Evolutionary conservation across 2,329 filamentous ascomycete species (phyloP).

Genomic region (Sarocladium oryzae): DNA sequence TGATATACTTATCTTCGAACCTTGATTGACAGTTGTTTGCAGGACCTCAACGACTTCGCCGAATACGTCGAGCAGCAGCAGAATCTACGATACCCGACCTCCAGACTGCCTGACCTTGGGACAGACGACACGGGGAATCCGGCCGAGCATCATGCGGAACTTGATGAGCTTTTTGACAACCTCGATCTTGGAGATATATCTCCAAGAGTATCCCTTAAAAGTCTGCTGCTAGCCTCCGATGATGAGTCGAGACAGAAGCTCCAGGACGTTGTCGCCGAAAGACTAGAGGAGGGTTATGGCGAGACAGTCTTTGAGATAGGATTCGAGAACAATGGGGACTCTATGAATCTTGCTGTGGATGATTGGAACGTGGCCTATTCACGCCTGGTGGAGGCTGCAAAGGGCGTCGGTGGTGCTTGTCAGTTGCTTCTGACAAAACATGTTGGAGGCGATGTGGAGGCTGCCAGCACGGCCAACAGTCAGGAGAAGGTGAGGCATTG

Average conservation of each 20-base stretch:
- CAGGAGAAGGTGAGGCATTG: slow-evolving; percentile 62
- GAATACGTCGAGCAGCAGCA: slow-evolving; percentile 97
- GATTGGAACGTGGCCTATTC: slow-evolving; percentile 71
- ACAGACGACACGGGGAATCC: slow-evolving; percentile 21
- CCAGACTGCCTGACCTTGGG: slow-evolving; percentile 18
- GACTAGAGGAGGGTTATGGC: slow-evolving; percentile 76
- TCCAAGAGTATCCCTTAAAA: slow-evolving; percentile 62
- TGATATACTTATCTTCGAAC: neutral
- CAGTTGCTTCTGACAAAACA: slow-evolving; percentile 85
- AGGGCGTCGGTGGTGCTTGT: slow-evolving; percentile 62
- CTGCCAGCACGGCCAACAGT: slow-evolving; percentile 47
- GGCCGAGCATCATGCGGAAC: slow-evolving; percentile 64
- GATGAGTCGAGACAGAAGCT: slow-evolving; percentile 59
- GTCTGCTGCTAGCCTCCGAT: slow-evolving; percentile 61
- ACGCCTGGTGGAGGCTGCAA: slow-evolving; percentile 60
- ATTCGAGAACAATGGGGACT: slow-evolving; percentile 81
- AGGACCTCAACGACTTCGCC: slow-evolving; percentile 89
- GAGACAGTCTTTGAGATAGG: slow-evolving; percentile 91
- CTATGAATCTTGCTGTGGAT: slow-evolving; percentile 66
- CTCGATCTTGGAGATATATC: slow-evolving; percentile 71
- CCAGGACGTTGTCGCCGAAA: slow-evolving; percentile 55
- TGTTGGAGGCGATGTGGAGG: slow-evolving; percentile 71
- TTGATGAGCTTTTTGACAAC: slow-evolving; percentile 87
- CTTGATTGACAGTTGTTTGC: neutral
- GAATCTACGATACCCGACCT: slow-evolving; percentile 55